Conservation (phyloP, 176 grass and related monocot species). For the Puya raimondii region DNA sequence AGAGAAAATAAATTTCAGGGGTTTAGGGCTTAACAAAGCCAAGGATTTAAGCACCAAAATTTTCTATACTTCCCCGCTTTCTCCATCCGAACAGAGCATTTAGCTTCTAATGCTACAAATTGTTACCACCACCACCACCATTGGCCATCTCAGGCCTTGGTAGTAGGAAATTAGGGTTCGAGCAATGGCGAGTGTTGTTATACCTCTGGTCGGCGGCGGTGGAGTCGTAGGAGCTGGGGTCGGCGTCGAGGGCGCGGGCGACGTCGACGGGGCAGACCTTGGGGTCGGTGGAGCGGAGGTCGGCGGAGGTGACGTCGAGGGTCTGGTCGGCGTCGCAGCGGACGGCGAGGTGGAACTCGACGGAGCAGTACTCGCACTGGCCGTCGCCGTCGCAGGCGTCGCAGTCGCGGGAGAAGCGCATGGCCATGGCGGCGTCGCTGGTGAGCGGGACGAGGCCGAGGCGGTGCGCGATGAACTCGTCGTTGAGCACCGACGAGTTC, state of each 20-base stretch:
- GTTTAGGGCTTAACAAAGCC: too few relatives aligned
- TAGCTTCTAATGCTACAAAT: too few relatives aligned
- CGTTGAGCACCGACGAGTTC: constrained; percentile 97
- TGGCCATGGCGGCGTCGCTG: constrained; percentile 67
- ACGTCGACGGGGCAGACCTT: constrained; percentile 67
- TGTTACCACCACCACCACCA: too few relatives aligned
- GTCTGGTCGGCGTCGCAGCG: constrained; percentile 79
- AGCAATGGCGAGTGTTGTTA: neutral
- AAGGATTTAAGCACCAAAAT: too few relatives aligned
- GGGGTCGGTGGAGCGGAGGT: constrained; percentile 51
- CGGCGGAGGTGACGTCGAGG: constrained; percentile 80
- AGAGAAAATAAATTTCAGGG: too few relatives aligned
- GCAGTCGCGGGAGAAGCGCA: constrained; percentile 97
- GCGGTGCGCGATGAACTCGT: constrained; percentile 93
- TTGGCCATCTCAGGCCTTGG: too few relatives aligned
- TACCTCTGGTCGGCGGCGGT: constrained; percentile 38
- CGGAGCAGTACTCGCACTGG: constrained; percentile 83
- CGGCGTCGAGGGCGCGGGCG: constrained; percentile 20
- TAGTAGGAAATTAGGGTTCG: too few relatives aligned
- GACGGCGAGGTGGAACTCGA: constrained; percentile 71
- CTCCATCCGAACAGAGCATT: too few relatives aligned
- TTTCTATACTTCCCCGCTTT: too few relatives aligned
- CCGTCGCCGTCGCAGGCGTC: constrained; percentile 89
- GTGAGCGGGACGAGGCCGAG: constrained; percentile 93
- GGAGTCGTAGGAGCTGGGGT: constrained; percentile 25